phyloP scores from a whole-genome alignment of 1,139 yeast species.

The Wickerhamomyces sp. region DNA sequence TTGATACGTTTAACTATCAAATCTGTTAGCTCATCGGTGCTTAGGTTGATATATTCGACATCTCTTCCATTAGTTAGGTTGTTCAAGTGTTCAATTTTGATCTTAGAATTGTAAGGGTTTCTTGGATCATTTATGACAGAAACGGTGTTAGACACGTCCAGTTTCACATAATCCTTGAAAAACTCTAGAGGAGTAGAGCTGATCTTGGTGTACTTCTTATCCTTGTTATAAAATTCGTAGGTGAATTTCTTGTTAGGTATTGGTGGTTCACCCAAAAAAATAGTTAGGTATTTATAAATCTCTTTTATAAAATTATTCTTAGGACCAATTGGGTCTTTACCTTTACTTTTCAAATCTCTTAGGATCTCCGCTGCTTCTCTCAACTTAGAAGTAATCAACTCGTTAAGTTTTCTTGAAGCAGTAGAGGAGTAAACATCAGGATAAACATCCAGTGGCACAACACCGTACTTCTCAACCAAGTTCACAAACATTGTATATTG shows the following conservation, averaged over 20 bases:
- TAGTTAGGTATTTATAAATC: slow-evolving; percentile 57
- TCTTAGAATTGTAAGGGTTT: slow-evolving; percentile 55
- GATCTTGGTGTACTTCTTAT: slow-evolving; percentile 51
- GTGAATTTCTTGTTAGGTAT: slow-evolving; percentile 58
- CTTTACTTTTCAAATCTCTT: slow-evolving; percentile 39
- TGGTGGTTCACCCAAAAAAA: slow-evolving; percentile 76
- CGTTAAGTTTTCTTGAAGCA: slow-evolving; percentile 52
- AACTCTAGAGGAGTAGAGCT: slow-evolving; percentile 62
- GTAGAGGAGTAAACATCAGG: slow-evolving; percentile 72
- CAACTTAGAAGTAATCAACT: slow-evolving; percentile 58
- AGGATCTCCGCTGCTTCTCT: slow-evolving; percentile 71
- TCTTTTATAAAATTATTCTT: slow-evolving; percentile 53
- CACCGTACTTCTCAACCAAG: slow-evolving; percentile 70
- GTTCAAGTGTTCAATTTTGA: slow-evolving; percentile 69
- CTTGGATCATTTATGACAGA: slow-evolving; percentile 81
- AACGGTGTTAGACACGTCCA: slow-evolving; percentile 50
- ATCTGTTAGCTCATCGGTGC: slow-evolving; percentile 50
- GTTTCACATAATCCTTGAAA: slow-evolving; percentile 48
- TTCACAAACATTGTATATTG: slow-evolving; percentile 82
- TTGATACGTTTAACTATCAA: slow-evolving; percentile 65
- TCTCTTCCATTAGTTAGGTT: slow-evolving; percentile 65
- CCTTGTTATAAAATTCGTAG: slow-evolving; percentile 76
- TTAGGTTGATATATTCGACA: slow-evolving; percentile 65
- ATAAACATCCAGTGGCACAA: slow-evolving; percentile 66
- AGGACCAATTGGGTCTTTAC: slow-evolving; percentile 25